Evolutionary conservation across 1,284 basidiomycete species (phyloP), one percentile per base, ranked within the genome.

Genomic region (Puccinia hordei): DNA sequence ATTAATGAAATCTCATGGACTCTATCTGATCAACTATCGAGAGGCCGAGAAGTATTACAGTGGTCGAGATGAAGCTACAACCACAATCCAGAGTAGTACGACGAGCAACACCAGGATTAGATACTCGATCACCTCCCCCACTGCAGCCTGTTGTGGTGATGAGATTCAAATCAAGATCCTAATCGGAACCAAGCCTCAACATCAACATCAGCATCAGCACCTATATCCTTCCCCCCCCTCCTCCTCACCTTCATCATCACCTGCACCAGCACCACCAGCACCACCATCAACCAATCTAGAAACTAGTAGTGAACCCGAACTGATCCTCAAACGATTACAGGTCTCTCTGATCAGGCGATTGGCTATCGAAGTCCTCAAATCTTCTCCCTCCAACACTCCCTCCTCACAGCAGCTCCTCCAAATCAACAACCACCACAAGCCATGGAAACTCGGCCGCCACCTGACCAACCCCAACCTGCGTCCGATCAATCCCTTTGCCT

Each of bases 51-150:
- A 66, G 38, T 46, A 66, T 24, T 66, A 44, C 63, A 66, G 24
- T n/a, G 44, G 63, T 41, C 30, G 35, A 57, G 41, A 44, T 19
- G 41, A 59, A 6, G 5, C 51, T n/a, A 38, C 73, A 27, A 59
- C 33, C 12, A 72, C 73, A 8, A 57, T 38, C 30, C 33, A 44
- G 44, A 41, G 57, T 22, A 55, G 53, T 17, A 57, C 53, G n/a
- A 38, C 72, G 33, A 74, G 10, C n/a, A 59, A 61, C 44, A 30
- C 51, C 1, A 59, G 44, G 17, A 57, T 74, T 22, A 57, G 30
- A 19, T 74, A 74, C 44, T 74, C 73, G 1, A 74, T 74, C 51
- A 74, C 73, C 24, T 53, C 55, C 10, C 73, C 73, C 30, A 41
- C 53, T 2, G 12, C 59, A 19, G 55, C 41, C 6, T 55, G 55